These are phyloP conservation scores for Camellia japonica DNA, from an alignment of 148 eudicot species.

Conservation along the genomic window DNA sequence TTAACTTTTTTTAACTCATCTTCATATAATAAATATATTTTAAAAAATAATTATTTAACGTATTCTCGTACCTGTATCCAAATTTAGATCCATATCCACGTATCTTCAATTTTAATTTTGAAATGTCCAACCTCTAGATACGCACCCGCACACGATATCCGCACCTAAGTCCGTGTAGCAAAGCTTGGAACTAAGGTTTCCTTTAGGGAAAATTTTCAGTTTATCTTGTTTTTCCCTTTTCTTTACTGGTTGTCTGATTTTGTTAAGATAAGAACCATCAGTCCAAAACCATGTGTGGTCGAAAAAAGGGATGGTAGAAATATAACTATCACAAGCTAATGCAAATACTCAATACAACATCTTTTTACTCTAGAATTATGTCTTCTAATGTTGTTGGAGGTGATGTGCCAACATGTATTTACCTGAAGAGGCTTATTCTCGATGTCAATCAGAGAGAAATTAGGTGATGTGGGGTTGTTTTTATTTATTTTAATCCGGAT, in stretches of 20 bases:
- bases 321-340: neutral
- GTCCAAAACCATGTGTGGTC: neutral
- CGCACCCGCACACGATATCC: too few species aligned
- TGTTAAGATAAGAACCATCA: neutral
- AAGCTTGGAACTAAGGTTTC: too few species aligned
- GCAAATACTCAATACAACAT: neutral
- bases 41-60: too few species aligned
- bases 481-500: neutral
- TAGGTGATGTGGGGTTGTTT: neutral
- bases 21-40: too few species aligned
- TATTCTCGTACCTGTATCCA: too few species aligned
- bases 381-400: neutral
- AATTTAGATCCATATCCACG: too few species aligned
- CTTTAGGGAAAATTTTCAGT: too few species aligned
- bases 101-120: too few species aligned
- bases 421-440: neutral
- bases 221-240: too few species aligned
- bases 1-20: too few species aligned
- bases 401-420: neutral
- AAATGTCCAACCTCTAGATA: too few species aligned
- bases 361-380: neutral
- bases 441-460: neutral
- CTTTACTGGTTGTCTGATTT: neutral
- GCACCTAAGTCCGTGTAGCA: too few species aligned
- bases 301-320: constrained; percentile 1